Evolutionary conservation across 1,284 basidiomycete species (phyloP).

Genomic region (Schizophyllum commune): DNA sequence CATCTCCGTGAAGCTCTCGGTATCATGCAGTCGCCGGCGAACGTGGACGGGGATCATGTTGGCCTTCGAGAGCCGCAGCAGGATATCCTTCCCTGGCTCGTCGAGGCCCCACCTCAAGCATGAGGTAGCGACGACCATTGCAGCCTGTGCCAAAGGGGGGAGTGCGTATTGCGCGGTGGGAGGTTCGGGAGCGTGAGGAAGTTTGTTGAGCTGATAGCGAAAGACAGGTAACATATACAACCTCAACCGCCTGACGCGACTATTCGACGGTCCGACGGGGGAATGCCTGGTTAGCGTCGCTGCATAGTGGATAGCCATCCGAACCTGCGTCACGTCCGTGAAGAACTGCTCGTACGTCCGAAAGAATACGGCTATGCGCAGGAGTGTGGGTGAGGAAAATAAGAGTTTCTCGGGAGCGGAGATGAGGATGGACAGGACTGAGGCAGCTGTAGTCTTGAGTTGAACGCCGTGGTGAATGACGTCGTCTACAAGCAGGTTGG

Average conservation of each 20-base stretch:
- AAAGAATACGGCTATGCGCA: conserved; percentile 2
- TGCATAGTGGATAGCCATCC: background rate
- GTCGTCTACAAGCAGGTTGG: conserved; percentile 7
- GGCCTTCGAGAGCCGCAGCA: background rate
- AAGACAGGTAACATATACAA: background rate
- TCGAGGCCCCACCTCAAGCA: background rate
- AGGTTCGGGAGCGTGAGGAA: background rate
- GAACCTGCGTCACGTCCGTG: background rate
- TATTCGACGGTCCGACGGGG: too few relatives aligned
- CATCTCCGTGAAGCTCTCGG: background rate
- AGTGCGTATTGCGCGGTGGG: background rate
- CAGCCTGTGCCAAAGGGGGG: background rate
- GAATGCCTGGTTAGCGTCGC: background rate
- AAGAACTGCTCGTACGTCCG: background rate
- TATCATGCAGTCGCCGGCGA: background rate
- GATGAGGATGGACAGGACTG: conserved; percentile 4
- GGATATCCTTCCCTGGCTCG: background rate
- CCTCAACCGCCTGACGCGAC: too few relatives aligned
- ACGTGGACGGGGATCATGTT: background rate
- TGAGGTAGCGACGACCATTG: background rate
- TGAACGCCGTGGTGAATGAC: conserved; percentile 6
- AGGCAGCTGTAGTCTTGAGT: background rate
- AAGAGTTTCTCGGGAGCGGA: conserved; percentile 4
- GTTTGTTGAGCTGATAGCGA: background rate
- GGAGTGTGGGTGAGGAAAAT: background rate